Base-by-base conservation (phyloP, 345 rosid species). In the Rubroshorea leprosula region DNA sequence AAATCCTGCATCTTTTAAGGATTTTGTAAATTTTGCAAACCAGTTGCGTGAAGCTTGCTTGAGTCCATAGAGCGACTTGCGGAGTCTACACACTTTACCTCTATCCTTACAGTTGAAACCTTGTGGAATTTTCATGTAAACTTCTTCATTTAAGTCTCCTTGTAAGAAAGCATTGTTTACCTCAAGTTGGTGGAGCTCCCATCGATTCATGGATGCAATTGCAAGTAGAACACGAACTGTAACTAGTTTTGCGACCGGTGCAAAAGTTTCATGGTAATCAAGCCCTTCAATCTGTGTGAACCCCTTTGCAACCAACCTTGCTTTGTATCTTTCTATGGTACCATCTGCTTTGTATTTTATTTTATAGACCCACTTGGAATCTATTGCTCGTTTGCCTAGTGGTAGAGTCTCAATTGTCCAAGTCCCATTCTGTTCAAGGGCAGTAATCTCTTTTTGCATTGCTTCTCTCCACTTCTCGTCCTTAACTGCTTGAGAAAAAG, bases 21-120 rank as follows among this genome's bases (percentile, higher is more conserved):
- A 19, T 6, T 1, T 17, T 1, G 58, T n/a, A 12, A 55, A 13
- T 19, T 55, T 55, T 18, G 10, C n/a, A 29, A 55, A 31, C 66
- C 50, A n/a, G n/a, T n/a, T n/a, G n/a, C n/a, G n/a, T n/a, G n/a
- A n/a, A n/a, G n/a, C n/a, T n/a, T n/a, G n/a, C 7, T 62, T 51
- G 5, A 62, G 16, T 2, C 57, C 50, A 62, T 62, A 62, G 0
- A 62, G 17, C 0, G 58, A 62, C 15, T 51, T 62, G 6, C 21
- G 20, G 11, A 62, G 50, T 1, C 26, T 12, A 23, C 57, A 62
- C 8, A 51, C 41, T 20, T 29, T 29, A 29, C 9, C 9, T 29
- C 4, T 9, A 29, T 29, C 35, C 35, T 29, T 29, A n/a, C n/a
- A n/a, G 35, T 4, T 29, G 35, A 4, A 29, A 4, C 9, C 9